phyloP scores from a whole-genome alignment of 23 red algal genomes.

The Chondrus crispus region DNA sequence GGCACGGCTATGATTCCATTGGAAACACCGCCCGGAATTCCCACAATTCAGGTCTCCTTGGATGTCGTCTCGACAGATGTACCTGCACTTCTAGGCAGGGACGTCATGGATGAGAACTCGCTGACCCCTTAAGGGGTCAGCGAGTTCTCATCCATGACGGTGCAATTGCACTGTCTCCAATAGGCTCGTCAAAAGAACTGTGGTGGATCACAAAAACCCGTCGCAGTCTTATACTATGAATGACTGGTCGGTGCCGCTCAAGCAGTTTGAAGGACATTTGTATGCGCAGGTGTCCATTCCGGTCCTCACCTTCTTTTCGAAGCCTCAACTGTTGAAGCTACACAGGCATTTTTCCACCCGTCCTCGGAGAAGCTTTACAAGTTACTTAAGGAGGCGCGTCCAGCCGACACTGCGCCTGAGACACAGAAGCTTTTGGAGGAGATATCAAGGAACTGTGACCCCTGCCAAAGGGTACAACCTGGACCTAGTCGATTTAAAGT shows the following conservation, averaged over 20 bases:
- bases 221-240: not conserved
- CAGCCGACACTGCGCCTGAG: not conserved
- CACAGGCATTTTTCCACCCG: conserved; percentile 3
- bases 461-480: not conserved
- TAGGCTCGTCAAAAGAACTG: not conserved
- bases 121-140: not conserved
- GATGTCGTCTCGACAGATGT: not conserved
- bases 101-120: not conserved
- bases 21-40: not conserved
- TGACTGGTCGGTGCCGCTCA: not conserved
- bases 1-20: not conserved
- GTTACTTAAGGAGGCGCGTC: not conserved
- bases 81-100: not conserved
- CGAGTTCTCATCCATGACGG: too few species aligned
- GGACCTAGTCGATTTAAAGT: conserved; percentile 33
- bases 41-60: not conserved
- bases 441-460: not conserved
- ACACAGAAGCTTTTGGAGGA: not conserved
- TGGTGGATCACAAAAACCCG: not conserved
- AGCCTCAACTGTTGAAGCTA: not conserved
- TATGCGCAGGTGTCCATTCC: not conserved
- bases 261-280: not conserved
- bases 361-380: conserved; percentile 1
- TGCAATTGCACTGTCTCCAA: not conserved
- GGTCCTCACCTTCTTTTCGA: not conserved